Evolutionary conservation across 495 filamentous ascomycete species (phyloP).

Genomic region (Friedmanniomyces simplex): DNA sequence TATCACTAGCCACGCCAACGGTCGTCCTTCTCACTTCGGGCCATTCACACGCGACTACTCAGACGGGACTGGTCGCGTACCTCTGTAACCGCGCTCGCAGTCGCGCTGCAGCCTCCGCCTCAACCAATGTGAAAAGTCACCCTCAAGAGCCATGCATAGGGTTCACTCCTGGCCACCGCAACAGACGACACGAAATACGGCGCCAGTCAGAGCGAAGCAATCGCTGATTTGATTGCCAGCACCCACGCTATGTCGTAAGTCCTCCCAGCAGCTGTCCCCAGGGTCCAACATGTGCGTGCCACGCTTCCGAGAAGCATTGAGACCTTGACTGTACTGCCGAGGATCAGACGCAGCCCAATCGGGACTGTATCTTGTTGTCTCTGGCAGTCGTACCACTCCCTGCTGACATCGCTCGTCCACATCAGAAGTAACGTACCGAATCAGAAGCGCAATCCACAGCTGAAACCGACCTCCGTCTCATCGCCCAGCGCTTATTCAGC

Average conservation of each 20-base stretch:
- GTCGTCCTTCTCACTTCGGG: neutral
- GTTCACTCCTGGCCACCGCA: neutral
- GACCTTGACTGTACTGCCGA: neutral
- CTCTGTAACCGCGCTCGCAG: neutral
- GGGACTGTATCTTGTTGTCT: neutral
- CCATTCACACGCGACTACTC: neutral
- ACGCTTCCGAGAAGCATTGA: neutral
- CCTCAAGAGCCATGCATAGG: neutral
- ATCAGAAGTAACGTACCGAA: slow-evolving; percentile 11
- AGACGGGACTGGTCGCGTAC: neutral
- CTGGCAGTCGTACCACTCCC: neutral
- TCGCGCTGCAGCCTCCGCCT: neutral
- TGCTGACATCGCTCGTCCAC: neutral
- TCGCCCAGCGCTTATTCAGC: slow-evolving; percentile 15
- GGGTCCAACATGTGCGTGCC: neutral
- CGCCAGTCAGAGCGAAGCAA: neutral
- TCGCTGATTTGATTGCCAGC: neutral
- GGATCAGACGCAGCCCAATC: neutral
- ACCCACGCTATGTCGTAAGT: slow-evolving; percentile 16
- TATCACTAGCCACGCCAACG: neutral
- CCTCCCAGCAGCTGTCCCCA: neutral
- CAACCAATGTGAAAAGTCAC: slow-evolving; percentile 1
- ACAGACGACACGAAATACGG: neutral
- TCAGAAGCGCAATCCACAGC: slow-evolving; percentile 20
- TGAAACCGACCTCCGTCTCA: slow-evolving; percentile 8